These are phyloP conservation scores for Mallotus japonicus DNA, from an alignment of 441 rosid species.

Conservation along the genomic window DNA sequence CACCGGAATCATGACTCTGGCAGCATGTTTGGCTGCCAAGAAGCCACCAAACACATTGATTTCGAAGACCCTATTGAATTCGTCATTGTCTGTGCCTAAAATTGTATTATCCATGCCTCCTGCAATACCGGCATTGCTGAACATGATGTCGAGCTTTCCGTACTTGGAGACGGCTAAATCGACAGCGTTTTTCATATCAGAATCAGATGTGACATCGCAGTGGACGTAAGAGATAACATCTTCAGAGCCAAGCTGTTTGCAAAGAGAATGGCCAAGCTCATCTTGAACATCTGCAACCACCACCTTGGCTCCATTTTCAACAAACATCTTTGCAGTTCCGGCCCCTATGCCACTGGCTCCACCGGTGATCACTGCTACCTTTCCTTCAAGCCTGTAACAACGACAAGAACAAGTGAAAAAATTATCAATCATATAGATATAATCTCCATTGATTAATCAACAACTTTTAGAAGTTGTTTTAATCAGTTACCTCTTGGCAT, in stretches of 20 bases:
- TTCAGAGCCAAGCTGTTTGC: not conserved
- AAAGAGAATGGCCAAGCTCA: not conserved
- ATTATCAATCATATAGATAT: too few species aligned
- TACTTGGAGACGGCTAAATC: constrained; percentile 9
- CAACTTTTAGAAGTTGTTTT: too few species aligned
- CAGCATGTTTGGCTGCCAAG: constrained; percentile 4
- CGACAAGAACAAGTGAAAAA: too few species aligned
- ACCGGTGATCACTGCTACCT: constrained; percentile 24
- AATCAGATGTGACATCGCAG: constrained; percentile 11
- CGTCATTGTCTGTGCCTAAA: not conserved
- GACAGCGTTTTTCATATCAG: not conserved
- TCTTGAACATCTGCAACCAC: constrained; percentile 24
- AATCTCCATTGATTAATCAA: too few species aligned
- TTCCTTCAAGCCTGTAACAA: constrained; percentile 14
- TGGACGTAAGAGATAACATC: not conserved
- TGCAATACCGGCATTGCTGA: constrained; percentile 2
- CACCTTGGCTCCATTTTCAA: constrained; percentile 18
- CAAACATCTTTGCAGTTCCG: not conserved
- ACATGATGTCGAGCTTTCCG: constrained; percentile 1
- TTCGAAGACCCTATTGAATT: constrained; percentile 4
- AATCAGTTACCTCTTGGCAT: too few species aligned
- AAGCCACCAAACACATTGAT: constrained; percentile 2
- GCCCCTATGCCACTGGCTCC: constrained; percentile 23
- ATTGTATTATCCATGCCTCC: not conserved
- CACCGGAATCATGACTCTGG: constrained; percentile 3